These are phyloP conservation scores for Diutina siamensis DNA, from an alignment of 1,139 yeast genomes.

Conservation along the genomic window DNA sequence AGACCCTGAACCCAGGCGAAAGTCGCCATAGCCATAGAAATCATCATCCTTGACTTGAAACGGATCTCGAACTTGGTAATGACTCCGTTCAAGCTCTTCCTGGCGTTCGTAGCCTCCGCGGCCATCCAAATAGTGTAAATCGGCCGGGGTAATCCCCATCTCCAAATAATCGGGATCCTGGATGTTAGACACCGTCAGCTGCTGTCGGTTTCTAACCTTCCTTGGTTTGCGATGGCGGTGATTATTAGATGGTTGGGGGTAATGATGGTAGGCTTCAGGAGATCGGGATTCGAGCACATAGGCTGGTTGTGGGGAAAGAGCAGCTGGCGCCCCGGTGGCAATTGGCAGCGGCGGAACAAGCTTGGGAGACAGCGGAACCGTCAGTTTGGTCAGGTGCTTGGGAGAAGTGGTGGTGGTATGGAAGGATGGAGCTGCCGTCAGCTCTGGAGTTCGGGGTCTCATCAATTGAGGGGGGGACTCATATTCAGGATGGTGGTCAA, in stretches of 20 bases:
- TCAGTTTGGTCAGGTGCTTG: not conserved
- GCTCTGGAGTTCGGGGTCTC: not conserved
- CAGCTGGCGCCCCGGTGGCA: too few species aligned
- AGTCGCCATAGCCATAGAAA: not conserved
- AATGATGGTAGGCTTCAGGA: not conserved
- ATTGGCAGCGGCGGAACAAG: not conserved
- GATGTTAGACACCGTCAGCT: not conserved
- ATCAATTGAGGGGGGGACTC: not conserved
- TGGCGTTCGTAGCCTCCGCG: not conserved
- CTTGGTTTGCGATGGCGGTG: not conserved
- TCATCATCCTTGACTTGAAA: slow-evolving; percentile 7
- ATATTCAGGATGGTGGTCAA: not conserved
- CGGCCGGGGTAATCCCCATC: slow-evolving; percentile 10
- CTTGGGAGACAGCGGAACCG: slow-evolving; percentile 1
- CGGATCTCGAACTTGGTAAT: slow-evolving; percentile 6
- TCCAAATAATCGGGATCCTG: slow-evolving; percentile 8
- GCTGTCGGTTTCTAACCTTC: not conserved
- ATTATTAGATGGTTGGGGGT: not conserved
- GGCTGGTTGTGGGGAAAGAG: not conserved
- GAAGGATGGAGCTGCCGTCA: not conserved
- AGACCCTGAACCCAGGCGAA: not conserved
- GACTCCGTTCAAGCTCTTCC: not conserved
- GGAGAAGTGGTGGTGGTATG: not conserved
- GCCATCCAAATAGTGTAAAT: slow-evolving; percentile 7
- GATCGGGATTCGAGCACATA: not conserved